These are phyloP conservation scores for Takashimella koratensis DNA, from an alignment of 1,284 basidiomycete genomes.

Conservation along the genomic window DNA sequence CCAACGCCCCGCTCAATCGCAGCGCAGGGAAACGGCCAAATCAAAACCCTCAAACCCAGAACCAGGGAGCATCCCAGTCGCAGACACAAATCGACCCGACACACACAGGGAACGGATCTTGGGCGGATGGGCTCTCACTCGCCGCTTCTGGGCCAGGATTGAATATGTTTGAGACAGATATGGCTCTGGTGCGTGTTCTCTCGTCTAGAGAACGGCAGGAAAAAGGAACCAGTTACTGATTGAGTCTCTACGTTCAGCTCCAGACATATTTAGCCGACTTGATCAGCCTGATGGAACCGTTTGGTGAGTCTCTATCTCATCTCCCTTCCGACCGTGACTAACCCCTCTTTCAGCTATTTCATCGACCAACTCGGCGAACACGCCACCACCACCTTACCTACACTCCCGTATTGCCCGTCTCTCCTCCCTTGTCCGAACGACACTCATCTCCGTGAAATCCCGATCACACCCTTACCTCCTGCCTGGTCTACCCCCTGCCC, in stretches of 20 bases:
- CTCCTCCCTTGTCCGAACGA: conserved; percentile 22
- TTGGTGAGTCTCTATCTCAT: conserved; percentile 14
- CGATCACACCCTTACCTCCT: conserved; percentile 20
- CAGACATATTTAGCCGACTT: conserved; percentile 26
- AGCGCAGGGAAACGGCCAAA: no score
- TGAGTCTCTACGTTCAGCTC: no score
- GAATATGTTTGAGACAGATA: conserved; percentile 9
- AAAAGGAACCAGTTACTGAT: no score
- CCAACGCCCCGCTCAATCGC: no score
- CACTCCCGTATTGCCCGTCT: conserved; percentile 31
- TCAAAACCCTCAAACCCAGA: no score
- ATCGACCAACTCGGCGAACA: conserved; percentile 14
- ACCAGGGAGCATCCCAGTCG: no score
- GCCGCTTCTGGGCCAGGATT: not conserved
- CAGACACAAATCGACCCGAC: no score
- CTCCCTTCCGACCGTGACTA: not conserved
- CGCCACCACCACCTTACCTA: conserved; percentile 30
- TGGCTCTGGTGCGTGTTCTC: conserved; percentile 7
- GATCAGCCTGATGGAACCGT: conserved; percentile 24
- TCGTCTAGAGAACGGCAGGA: no score
- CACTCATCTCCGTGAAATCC: conserved; percentile 22
- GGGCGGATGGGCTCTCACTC: not conserved
- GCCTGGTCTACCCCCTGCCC: conserved; percentile 12
- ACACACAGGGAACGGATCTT: not conserved
- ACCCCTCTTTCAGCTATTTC: conserved; percentile 7